Percentiles rank a stretch among this genome's conserved stretches.
Conservation (phyloP, 116 monocot genomes). For the Papilionanthe hybrid region DNA sequence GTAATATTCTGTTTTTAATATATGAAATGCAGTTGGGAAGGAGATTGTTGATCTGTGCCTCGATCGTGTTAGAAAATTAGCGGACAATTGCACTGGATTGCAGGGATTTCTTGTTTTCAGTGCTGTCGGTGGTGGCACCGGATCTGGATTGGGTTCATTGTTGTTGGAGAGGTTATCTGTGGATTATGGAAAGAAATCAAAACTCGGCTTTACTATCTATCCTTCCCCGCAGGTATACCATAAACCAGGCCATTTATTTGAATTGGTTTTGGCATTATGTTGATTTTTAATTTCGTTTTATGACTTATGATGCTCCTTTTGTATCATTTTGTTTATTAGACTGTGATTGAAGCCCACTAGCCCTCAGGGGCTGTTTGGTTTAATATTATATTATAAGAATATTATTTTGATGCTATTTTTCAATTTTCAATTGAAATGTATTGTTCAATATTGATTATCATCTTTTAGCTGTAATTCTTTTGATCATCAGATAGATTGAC, state of each 20-base stretch:
- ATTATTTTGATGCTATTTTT: no score
- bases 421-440: no score
- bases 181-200: constrained; percentile 49
- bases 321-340: no score
- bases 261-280: background rate
- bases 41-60: constrained; percentile 51
- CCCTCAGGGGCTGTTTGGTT: no score
- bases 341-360: no score
- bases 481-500: no score
- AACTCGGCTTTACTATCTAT: constrained; percentile 52
- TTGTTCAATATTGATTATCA: no score
- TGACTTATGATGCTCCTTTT: no score
- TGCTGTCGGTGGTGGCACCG: constrained; percentile 51
- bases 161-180: constrained; percentile 47
- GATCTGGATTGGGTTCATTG: constrained; percentile 48
- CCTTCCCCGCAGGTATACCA: constrained; percentile 43
- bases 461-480: no score
- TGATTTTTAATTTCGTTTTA: no score
- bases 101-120: constrained; percentile 52
- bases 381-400: no score
- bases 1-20: background rate
- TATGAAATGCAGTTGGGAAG: constrained; percentile 33
- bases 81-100: constrained; percentile 55
- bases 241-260: background rate
- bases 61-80: constrained; percentile 43